A percentile compares a stretch with the other conserved stretches of the same genome.
Evolutionary conservation across 306 rosid genomes (phyloP).

Genomic region (Cucurbita argyrosperma): DNA sequence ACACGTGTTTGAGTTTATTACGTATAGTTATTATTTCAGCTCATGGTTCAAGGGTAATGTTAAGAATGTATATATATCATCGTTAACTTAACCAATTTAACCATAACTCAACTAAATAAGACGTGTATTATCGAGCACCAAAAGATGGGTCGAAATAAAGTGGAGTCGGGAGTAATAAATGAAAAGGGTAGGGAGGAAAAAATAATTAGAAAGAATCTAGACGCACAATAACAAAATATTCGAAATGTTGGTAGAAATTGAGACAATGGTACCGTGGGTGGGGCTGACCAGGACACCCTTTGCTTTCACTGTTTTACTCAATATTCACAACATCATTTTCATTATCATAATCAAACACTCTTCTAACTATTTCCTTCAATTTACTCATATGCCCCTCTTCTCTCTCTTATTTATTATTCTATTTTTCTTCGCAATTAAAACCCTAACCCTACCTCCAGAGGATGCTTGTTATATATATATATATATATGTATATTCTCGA

Average conservation of each 20-base stretch:
- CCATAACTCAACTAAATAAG: too few relatives aligned
- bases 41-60: too few relatives aligned
- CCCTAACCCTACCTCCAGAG: background rate
- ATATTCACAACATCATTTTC: background rate
- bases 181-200: background rate
- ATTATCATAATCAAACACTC: background rate
- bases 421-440: background rate
- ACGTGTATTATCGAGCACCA: too few relatives aligned
- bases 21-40: too few relatives aligned
- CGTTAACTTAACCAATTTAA: too few relatives aligned
- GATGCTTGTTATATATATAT: too few relatives aligned
- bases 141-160: background rate
- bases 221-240: constrained; percentile 33
- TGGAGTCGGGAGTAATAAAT: background rate
- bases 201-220: constrained; percentile 20
- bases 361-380: background rate
- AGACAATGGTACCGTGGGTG: constrained; percentile 42
- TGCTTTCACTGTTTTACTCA: constrained; percentile 14
- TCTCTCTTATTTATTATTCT: background rate
- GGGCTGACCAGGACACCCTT: constrained; percentile 27
- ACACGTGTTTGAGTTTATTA: too few relatives aligned
- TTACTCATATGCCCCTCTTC: background rate
- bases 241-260: constrained; percentile 44
- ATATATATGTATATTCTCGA: too few relatives aligned
- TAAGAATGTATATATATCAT: too few relatives aligned